These are phyloP conservation scores for Podospora pseudoanserina DNA, from an alignment of 495 filamentous ascomycete genomes.

Conservation along the genomic window DNA sequence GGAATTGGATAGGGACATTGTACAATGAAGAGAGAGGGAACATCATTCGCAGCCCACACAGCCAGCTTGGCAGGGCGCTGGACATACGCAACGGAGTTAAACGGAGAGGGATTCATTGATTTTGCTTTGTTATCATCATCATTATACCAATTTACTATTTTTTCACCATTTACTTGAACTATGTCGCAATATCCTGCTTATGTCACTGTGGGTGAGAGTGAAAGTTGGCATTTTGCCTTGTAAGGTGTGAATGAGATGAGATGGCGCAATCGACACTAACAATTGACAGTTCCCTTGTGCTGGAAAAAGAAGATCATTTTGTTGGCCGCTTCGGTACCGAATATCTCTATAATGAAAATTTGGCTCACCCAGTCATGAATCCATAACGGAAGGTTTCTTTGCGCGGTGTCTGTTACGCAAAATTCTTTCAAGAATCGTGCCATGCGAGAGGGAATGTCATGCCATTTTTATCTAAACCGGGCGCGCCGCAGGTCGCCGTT, in stretches of 20 bases:
- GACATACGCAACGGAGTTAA: background rate
- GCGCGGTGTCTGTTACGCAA: background rate
- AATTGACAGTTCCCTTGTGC: background rate
- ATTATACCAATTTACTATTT: background rate
- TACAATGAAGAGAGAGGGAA: background rate
- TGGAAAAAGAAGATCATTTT: background rate
- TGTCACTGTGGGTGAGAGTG: background rate
- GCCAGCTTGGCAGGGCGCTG: background rate
- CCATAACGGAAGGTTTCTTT: background rate
- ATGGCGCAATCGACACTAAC: background rate
- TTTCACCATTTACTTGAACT: background rate
- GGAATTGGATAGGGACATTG: background rate
- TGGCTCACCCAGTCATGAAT: background rate
- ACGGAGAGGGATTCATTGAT: background rate
- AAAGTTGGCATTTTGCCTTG: background rate
- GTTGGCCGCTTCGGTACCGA: background rate
- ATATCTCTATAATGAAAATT: background rate
- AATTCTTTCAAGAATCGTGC: background rate
- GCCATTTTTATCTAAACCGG: background rate
- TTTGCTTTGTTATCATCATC: background rate
- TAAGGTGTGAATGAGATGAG: background rate
- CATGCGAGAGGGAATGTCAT: background rate
- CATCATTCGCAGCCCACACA: background rate
- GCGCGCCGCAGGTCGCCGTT: background rate
- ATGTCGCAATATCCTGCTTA: background rate